These are phyloP conservation scores for Sporothrix curviconia DNA, from an alignment of 2,329 filamentous ascomycete species.

Conservation along the genomic window DNA sequence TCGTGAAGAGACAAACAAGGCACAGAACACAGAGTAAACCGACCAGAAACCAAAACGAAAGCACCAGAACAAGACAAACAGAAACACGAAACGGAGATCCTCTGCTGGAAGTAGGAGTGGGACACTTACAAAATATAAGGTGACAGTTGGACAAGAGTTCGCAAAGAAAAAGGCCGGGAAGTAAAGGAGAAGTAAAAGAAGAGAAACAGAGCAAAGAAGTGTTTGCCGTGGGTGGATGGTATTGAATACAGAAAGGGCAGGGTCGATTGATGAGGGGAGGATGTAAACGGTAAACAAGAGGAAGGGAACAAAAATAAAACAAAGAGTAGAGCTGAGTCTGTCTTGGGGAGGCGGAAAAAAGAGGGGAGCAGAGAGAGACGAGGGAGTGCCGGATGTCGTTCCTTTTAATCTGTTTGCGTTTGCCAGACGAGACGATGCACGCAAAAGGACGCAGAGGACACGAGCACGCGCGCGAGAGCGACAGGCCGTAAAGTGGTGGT, in stretches of 20 bases:
- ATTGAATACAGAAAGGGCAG: too few species aligned
- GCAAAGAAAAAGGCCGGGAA: not conserved
- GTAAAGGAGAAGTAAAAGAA: not conserved
- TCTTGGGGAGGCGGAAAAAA: not conserved
- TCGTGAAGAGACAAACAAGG: not conserved
- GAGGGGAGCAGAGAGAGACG: not conserved
- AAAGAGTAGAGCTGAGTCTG: not conserved
- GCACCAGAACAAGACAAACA: not conserved
- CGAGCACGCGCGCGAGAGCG: not conserved
- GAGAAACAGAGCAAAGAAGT: too few species aligned
- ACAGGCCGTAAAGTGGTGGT: not conserved
- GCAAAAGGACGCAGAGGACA: not conserved
- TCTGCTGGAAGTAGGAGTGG: not conserved
- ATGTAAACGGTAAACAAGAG: too few species aligned
- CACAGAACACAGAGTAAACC: not conserved
- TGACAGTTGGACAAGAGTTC: not conserved
- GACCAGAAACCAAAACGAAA: not conserved
- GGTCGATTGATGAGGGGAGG: too few species aligned
- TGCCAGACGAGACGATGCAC: constrained; percentile 1
- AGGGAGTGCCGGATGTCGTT: constrained; percentile 5
- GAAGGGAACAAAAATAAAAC: not conserved
- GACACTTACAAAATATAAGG: constrained; percentile 6
- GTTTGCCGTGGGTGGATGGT: too few species aligned
- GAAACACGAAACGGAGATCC: not conserved
- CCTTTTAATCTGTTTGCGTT: constrained; percentile 8